Percentiles rank a stretch among this genome's conserved stretches.
phyloP scores from a whole-genome alignment of 2,329 filamentous ascomycete genomes.

The Colletotrichum abscissum region DNA sequence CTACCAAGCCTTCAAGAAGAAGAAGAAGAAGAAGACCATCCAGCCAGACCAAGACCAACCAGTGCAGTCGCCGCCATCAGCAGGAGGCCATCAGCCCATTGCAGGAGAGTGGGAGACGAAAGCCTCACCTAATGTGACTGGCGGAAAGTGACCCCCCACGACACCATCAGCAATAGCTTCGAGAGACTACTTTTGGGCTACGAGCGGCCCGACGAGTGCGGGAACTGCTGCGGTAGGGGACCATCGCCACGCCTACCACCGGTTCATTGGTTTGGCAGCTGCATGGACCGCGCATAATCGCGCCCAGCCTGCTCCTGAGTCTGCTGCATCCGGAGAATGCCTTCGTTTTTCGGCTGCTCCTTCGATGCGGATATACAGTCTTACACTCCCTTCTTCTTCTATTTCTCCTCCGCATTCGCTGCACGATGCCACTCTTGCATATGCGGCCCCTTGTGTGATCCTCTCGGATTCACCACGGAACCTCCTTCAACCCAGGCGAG shows the following conservation, averaged over 20 bases:
- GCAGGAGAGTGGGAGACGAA: slow-evolving; percentile 4
- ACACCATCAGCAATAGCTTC: slow-evolving; percentile 14
- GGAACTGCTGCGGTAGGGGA: slow-evolving; percentile 26
- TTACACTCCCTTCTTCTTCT: slow-evolving; percentile 22
- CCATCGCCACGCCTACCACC: slow-evolving; percentile 18
- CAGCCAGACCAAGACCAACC: not conserved
- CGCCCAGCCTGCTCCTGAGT: slow-evolving; percentile 19
- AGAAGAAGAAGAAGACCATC: not conserved
- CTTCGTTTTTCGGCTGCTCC: not conserved
- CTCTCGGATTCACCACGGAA: slow-evolving; percentile 26
- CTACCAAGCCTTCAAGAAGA: not conserved
- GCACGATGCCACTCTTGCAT: slow-evolving; percentile 27
- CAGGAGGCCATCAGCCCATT: not conserved
- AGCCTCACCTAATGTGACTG: slow-evolving; percentile 31
- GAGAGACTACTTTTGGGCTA: slow-evolving; percentile 20
- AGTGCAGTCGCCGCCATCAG: not conserved
- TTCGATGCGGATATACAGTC: slow-evolving; percentile 21
- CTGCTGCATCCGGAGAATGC: not conserved
- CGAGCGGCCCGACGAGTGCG: slow-evolving; percentile 32
- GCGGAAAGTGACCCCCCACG: slow-evolving; percentile 5
- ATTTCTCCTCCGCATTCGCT: slow-evolving; percentile 23
- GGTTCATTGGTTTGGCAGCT: slow-evolving; percentile 30
- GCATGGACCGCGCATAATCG: slow-evolving; percentile 30
- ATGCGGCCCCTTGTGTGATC: slow-evolving; percentile 2
- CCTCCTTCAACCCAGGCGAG: slow-evolving; percentile 9